These are phyloP conservation scores for Gaeumannomyces sp. DNA, from an alignment of 2,329 filamentous ascomycete genomes.

Conservation along the genomic window DNA sequence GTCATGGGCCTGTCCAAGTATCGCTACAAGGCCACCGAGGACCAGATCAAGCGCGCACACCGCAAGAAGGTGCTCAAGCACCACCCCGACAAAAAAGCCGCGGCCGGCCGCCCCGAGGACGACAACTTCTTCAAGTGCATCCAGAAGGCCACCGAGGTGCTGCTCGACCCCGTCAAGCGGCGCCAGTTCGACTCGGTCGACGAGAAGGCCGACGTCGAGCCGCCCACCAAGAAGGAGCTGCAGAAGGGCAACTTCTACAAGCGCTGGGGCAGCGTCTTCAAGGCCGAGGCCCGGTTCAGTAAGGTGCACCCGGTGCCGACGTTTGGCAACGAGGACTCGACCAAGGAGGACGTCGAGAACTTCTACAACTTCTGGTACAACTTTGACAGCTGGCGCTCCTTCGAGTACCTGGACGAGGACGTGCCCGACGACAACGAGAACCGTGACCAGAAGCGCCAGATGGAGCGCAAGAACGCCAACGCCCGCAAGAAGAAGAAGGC, in stretches of 20 bases:
- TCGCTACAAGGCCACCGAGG: conserved; percentile 86
- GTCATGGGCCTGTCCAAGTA: conserved; percentile 90
- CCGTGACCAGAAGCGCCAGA: conserved; percentile 97
- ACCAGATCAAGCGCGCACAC: conserved; percentile 98
- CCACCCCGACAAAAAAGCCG: conserved; percentile 98
- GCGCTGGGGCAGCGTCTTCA: conserved; percentile 85
- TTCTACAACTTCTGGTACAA: conserved; percentile 99
- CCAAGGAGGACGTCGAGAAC: conserved; percentile 81
- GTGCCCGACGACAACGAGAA: conserved; percentile 98
- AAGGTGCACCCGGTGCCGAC: conserved; percentile 81
- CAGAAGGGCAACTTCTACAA: conserved; percentile 91
- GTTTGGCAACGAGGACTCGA: conserved; percentile 77
- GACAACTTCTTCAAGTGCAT: conserved; percentile 99
- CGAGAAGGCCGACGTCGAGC: conserved; percentile 85
- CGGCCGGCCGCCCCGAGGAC: conserved; percentile 78
- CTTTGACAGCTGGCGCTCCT: conserved; percentile 95
- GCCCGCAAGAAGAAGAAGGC: conserved; percentile 99
- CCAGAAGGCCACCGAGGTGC: conserved; percentile 92
- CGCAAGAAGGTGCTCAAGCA: conserved; percentile 99
- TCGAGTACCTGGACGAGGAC: conserved; percentile 98
- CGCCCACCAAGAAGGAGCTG: conserved; percentile 84
- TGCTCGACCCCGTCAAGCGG: conserved; percentile 85
- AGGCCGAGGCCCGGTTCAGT: conserved; percentile 87
- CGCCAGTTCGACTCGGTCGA: conserved; percentile 97
- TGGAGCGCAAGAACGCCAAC: conserved; percentile 97